phyloP scores from a whole-genome alignment of 2,329 filamentous ascomycete genomes.

The Boeremia lycopersici region DNA sequence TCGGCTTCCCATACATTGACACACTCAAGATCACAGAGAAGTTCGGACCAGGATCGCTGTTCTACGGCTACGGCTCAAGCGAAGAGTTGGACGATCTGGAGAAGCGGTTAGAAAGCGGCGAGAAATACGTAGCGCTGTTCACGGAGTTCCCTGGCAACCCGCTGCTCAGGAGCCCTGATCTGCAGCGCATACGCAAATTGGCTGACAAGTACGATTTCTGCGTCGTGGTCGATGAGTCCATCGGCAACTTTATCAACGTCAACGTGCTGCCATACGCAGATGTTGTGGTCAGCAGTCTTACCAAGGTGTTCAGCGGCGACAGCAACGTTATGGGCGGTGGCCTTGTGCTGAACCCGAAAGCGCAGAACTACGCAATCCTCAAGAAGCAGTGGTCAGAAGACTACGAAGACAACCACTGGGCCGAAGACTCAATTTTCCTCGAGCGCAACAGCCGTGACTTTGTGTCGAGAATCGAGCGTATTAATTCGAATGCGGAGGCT shows the following conservation, averaged over 20 bases:
- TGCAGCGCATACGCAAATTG: conserved; percentile 77
- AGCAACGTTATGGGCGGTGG: conserved; percentile 98
- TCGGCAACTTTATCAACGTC: conserved; percentile 95
- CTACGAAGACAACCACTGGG: conserved; percentile 92
- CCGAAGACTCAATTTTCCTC: conserved; percentile 91
- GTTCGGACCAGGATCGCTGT: conserved; percentile 85
- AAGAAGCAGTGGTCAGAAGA: conserved; percentile 68
- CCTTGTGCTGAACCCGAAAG: conserved; percentile 67
- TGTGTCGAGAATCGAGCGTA: conserved; percentile 76
- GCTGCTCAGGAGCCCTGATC: conserved; percentile 81
- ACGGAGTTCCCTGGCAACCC: conserved; percentile 97
- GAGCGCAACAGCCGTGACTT: conserved; percentile 97
- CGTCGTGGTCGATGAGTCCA: conserved; percentile 92
- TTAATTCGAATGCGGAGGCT: conserved; percentile 84
- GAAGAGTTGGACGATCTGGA: conserved; percentile 87
- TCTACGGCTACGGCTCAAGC: conserved; percentile 81
- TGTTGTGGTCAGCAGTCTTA: conserved; percentile 90
- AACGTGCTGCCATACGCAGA: conserved; percentile 90
- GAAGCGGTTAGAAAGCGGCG: conserved; percentile 69
- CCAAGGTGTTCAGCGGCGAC: conserved; percentile 96
- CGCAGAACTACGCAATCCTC: conserved; percentile 72
- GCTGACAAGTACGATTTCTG: conserved; percentile 86
- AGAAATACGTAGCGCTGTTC: conserved; percentile 82
- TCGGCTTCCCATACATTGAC: conserved; percentile 97
- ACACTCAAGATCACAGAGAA: conserved; percentile 95